Conservation (phyloP, 2,329 filamentous ascomycete species). For the Trichoderma afroharzianum region DNA sequence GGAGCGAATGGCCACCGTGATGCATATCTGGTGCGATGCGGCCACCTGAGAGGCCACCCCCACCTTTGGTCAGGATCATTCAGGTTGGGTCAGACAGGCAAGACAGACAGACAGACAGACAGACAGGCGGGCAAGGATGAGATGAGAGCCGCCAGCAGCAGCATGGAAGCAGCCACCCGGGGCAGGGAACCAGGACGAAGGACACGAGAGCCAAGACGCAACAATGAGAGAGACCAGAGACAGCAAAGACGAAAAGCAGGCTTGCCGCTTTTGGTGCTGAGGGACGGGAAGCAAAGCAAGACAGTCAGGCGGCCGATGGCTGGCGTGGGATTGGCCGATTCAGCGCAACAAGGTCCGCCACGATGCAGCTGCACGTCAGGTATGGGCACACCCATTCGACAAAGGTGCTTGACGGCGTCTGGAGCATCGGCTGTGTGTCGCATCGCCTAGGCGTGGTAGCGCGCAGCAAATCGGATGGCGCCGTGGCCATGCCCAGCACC, state of each 20-base stretch:
- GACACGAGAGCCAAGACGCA: not conserved
- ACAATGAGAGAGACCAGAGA: not conserved
- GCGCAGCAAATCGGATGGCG: constrained; percentile 17
- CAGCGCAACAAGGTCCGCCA: constrained; percentile 15
- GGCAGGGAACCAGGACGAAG: not conserved
- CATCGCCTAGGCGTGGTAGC: constrained; percentile 11
- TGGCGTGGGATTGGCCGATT: constrained; percentile 16
- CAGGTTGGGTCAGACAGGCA: not conserved
- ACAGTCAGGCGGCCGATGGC: constrained; percentile 17
- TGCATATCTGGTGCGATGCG: constrained; percentile 18
- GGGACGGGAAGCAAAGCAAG: constrained; percentile 9
- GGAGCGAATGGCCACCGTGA: constrained; percentile 11
- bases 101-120: not conserved
- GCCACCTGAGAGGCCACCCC: constrained; percentile 11
- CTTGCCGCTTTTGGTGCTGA: constrained; percentile 15
- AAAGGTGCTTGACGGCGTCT: constrained; percentile 14
- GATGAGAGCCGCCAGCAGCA: not conserved
- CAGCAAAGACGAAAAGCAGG: not conserved
- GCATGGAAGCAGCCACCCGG: not conserved
- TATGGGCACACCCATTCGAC: constrained; percentile 18
- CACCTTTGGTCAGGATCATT: not conserved
- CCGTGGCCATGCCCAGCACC: constrained; percentile 1
- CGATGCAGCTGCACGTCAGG: constrained; percentile 19
- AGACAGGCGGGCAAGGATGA: not conserved
- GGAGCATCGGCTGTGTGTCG: constrained; percentile 15